phyloP scores from a whole-genome alignment of 2,329 filamentous ascomycete genomes.

The Colletotrichum siamense region DNA sequence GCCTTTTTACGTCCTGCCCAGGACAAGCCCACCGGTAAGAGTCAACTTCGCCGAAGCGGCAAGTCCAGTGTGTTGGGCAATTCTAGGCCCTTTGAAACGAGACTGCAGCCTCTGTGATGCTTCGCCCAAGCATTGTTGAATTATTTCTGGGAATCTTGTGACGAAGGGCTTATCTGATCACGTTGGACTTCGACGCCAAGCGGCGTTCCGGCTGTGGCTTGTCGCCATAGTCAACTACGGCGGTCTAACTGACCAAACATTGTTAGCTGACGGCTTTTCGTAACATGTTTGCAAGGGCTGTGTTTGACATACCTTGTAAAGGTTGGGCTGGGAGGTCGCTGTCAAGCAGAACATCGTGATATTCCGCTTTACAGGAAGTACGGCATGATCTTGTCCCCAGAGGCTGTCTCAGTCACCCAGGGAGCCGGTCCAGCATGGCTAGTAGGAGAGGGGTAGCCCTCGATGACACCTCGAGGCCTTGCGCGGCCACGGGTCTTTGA shows the following conservation, averaged over 20 bases:
- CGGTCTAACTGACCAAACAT: neutral
- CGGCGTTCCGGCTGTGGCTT: neutral
- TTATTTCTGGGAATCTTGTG: neutral
- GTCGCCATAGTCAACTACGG: neutral
- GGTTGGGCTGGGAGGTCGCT: neutral
- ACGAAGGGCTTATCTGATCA: neutral
- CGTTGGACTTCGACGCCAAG: neutral
- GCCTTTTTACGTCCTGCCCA: slow-evolving; percentile 41
- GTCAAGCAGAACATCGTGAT: neutral
- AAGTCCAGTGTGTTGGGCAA: neutral
- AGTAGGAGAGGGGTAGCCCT: neutral
- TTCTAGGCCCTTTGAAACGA: neutral
- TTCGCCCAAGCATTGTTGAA: neutral
- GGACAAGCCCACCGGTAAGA: slow-evolving; percentile 25
- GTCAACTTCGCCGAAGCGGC: neutral
- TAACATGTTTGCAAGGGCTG: neutral
- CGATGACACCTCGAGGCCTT: neutral
- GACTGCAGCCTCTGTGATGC: neutral
- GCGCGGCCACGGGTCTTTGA: neutral
- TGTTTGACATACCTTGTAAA: neutral
- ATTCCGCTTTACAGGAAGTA: neutral
- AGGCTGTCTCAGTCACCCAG: neutral
- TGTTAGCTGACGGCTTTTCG: neutral
- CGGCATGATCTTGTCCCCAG: neutral
- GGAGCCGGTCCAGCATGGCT: neutral